phyloP scores from a whole-genome alignment of 306 rosid species.

The Prunus mume region DNA sequence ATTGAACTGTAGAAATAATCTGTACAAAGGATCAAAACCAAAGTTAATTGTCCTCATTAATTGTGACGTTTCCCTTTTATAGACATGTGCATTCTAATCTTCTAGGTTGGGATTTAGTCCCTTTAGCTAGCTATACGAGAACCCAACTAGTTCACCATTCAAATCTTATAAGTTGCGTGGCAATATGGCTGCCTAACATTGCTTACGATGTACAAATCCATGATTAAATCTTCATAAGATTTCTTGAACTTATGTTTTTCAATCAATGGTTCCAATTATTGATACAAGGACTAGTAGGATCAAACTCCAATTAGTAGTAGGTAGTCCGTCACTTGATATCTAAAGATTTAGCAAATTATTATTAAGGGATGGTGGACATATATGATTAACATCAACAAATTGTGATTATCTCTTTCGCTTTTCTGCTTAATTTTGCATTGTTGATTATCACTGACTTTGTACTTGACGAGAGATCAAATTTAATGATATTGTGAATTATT shows the following conservation, averaged over 20 bases:
- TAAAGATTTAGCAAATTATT: neutral
- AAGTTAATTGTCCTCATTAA: neutral
- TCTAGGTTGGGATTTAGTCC: neutral
- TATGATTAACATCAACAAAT: neutral
- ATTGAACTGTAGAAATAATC: neutral
- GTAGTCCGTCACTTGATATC: neutral
- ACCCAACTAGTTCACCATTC: neutral
- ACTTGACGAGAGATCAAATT: too few species aligned
- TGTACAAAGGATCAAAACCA: neutral
- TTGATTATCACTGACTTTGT: too few species aligned
- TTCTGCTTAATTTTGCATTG: too few species aligned
- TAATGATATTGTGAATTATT: too few species aligned
- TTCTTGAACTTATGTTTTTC: neutral
- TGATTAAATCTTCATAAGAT: neutral
- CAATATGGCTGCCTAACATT: neutral
- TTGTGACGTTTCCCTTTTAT: neutral
- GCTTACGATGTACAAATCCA: neutral
- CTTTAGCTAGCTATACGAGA: neutral
- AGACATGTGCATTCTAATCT: neutral
- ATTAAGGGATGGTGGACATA: neutral
- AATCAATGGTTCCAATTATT: neutral
- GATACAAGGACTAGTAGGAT: neutral
- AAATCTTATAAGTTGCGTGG: neutral
- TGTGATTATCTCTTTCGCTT: neutral
- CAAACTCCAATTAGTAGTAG: neutral